Conservation (phyloP, 306 rosid species). For the Dalbergia cultrata region DNA sequence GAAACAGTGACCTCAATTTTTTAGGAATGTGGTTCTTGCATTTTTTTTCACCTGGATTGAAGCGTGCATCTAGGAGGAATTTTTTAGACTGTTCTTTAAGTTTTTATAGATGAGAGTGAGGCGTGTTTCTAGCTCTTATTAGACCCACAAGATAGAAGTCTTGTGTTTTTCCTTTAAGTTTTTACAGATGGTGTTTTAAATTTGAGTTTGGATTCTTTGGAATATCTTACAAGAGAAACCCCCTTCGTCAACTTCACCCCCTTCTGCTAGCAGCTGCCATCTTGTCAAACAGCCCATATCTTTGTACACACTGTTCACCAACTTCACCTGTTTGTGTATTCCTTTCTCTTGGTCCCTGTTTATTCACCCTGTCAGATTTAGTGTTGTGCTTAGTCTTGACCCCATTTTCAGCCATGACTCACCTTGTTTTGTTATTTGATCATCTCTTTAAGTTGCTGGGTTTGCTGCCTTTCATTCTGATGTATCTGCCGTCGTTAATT, state of each 20-base stretch:
- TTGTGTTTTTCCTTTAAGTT: too few relatives aligned
- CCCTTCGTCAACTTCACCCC: not conserved
- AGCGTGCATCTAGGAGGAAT: not conserved
- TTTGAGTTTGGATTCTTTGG: not conserved
- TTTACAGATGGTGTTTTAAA: not conserved
- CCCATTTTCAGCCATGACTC: not conserved
- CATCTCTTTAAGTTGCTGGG: not conserved
- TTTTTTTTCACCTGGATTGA: not conserved
- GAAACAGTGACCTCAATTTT: not conserved
- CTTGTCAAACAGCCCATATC: not conserved
- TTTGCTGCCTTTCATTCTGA: conserved; percentile 6
- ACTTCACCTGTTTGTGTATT: conserved; percentile 7
- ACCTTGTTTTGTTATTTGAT: conserved; percentile 19
- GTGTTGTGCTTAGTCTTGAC: not conserved
- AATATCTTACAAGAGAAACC: not conserved
- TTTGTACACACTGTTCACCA: not conserved
- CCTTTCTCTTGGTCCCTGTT: not conserved
- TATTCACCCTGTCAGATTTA: not conserved
- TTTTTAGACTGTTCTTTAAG: not conserved
- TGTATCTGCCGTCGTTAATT: not conserved
- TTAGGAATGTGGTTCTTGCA: not conserved
- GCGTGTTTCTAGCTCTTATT: too few relatives aligned
- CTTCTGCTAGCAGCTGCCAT: not conserved
- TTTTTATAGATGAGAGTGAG: not conserved
- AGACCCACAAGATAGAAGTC: too few relatives aligned